phyloP scores from a whole-genome alignment of 1,139 yeast species.

The Debaryomycetaceae sp. region DNA sequence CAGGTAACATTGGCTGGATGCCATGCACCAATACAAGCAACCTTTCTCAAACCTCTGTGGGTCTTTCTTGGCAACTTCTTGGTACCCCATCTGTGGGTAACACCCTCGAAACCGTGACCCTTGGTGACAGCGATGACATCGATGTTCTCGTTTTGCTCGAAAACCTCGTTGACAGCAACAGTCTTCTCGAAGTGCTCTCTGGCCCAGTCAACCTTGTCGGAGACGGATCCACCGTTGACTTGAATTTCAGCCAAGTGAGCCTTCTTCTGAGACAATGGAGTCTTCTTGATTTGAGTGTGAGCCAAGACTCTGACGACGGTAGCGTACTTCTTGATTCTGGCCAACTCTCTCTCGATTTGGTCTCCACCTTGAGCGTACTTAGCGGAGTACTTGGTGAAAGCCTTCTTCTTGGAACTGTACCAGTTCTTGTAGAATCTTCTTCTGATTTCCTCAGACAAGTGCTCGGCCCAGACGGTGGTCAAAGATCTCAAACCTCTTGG shows the following conservation, averaged over 20 bases:
- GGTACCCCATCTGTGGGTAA: slow-evolving; percentile 99
- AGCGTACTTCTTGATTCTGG: slow-evolving; percentile 98
- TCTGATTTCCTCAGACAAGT: slow-evolving; percentile 97
- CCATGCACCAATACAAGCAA: slow-evolving; percentile 99
- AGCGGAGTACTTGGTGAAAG: slow-evolving; percentile 99
- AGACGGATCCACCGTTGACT: slow-evolving; percentile 97
- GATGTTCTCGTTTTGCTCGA: slow-evolving; percentile 98
- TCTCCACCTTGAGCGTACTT: slow-evolving; percentile 93
- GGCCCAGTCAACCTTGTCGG: slow-evolving; percentile 99
- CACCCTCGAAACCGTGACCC: slow-evolving; percentile 99
- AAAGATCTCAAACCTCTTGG: slow-evolving; percentile 99
- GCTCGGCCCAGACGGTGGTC: slow-evolving; percentile 99
- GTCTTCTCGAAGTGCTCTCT: slow-evolving; percentile 99
- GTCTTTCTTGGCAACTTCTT: slow-evolving; percentile 99
- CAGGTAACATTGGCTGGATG: slow-evolving; percentile 99
- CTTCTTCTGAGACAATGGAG: slow-evolving; percentile 98
- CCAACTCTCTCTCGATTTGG: slow-evolving; percentile 92
- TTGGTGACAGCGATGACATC: slow-evolving; percentile 99
- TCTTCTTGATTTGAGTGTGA: slow-evolving; percentile 99
- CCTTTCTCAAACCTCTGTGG: slow-evolving; percentile 99
- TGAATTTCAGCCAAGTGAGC: slow-evolving; percentile 99
- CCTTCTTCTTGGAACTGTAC: slow-evolving; percentile 99
- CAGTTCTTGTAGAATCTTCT: slow-evolving; percentile 99
- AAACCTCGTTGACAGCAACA: slow-evolving; percentile 89
- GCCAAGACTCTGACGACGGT: slow-evolving; percentile 97